Evolutionary conservation across 371 early-diverging fungal genomes (phyloP).

Genomic region (Rhizopus arrhizus): DNA sequence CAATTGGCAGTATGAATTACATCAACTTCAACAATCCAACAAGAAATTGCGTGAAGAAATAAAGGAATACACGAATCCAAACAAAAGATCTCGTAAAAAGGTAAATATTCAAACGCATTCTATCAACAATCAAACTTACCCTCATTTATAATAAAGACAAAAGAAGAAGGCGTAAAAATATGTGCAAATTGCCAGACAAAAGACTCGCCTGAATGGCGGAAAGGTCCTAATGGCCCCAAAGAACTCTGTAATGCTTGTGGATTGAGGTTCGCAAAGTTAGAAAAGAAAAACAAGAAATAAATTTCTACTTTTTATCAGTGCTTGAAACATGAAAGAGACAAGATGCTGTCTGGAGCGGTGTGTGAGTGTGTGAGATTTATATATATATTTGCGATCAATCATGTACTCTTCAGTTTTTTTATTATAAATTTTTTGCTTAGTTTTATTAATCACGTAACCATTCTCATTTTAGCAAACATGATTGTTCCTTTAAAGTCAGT

Average conservation of each 20-base stretch:
- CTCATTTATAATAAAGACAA: neutral
- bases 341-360: too few relatives aligned
- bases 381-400: too few relatives aligned
- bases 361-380: too few relatives aligned
- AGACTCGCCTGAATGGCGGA: slow-evolving; percentile 83
- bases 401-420: too few relatives aligned
- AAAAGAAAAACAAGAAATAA: neutral
- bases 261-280: slow-evolving; percentile 45
- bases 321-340: too few relatives aligned
- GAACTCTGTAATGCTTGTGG: slow-evolving; percentile 89
- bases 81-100: slow-evolving; percentile 28
- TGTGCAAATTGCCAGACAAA: slow-evolving; percentile 66
- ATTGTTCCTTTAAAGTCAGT: too few relatives aligned
- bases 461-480: too few relatives aligned
- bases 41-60: slow-evolving; percentile 35
- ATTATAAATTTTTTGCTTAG: too few relatives aligned
- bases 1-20: slow-evolving; percentile 47
- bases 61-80: slow-evolving; percentile 22
- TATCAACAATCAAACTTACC: too few relatives aligned
- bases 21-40: slow-evolving; percentile 41
- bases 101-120: neutral
- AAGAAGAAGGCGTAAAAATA: slow-evolving; percentile 31
- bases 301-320: neutral
- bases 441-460: too few relatives aligned
- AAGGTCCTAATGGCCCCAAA: slow-evolving; percentile 77